Evolutionary conservation across 148 eudicot genomes (phyloP).

Genomic region (Rhododendron ovatum): DNA sequence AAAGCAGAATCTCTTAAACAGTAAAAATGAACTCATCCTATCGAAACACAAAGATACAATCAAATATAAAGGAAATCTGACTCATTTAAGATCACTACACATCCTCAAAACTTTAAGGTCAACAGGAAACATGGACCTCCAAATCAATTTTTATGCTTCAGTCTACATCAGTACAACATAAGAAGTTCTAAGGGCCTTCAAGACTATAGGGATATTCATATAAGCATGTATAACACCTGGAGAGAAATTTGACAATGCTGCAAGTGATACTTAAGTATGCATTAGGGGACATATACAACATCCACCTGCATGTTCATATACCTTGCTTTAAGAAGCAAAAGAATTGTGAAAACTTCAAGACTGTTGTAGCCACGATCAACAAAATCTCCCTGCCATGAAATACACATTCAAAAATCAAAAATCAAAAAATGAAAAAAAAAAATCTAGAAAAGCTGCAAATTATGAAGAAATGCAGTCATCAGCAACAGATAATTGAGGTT

Average conservation of each 20-base stretch:
- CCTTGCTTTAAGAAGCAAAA: constrained; percentile 99
- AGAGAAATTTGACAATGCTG: neutral
- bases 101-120: neutral
- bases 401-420: constrained; percentile 7
- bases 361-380: constrained; percentile 99
- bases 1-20: neutral
- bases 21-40: neutral
- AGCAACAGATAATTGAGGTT: neutral
- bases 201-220: neutral
- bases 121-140: neutral
- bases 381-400: constrained; percentile 81
- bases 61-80: neutral
- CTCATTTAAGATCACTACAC: neutral
- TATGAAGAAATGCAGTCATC: neutral
- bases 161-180: neutral
- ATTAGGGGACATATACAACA: neutral
- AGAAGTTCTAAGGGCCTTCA: neutral
- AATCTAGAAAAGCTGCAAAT: neutral
- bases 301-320: constrained; percentile 16
- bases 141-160: neutral
- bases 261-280: neutral
- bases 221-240: neutral
- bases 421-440: neutral
- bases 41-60: neutral
- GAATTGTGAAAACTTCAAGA: constrained; percentile 95